Evolutionary conservation across 1,284 basidiomycete genomes (phyloP).

Genomic region (Sporisorium reilianum): DNA sequence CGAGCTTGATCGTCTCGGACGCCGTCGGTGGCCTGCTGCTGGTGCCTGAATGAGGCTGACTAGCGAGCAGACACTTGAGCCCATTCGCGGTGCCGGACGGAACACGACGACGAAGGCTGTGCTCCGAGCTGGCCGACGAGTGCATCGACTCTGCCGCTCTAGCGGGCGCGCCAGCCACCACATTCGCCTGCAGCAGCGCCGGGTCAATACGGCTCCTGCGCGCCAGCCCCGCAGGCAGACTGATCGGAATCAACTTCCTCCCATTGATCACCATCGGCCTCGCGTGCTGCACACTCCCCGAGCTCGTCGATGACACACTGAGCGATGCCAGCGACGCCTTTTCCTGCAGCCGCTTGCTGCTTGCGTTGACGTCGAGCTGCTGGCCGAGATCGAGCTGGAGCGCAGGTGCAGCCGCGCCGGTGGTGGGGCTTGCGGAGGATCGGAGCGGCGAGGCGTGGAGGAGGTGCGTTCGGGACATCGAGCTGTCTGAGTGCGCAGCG

Average conservation of each 20-base stretch:
- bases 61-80: conserved; percentile 20
- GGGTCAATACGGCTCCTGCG: conserved; percentile 30
- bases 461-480: neutral
- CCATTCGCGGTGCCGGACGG: neutral
- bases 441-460: conserved; percentile 32
- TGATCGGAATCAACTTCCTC: conserved; percentile 46
- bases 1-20: conserved; percentile 47
- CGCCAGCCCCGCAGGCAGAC: conserved; percentile 38
- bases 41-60: conserved; percentile 11
- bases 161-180: neutral
- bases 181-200: conserved; percentile 25
- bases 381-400: conserved; percentile 23
- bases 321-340: conserved; percentile 34
- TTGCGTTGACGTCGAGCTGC: neutral
- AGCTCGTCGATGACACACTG: conserved; percentile 30
- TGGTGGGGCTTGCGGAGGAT: neutral
- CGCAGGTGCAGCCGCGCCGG: conserved; percentile 14
- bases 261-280: conserved; percentile 41
- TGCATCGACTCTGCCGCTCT: conserved; percentile 9
- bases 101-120: conserved; percentile 9
- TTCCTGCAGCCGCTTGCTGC: conserved; percentile 17
- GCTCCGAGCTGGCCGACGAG: conserved; percentile 15
- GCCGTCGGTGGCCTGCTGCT: conserved; percentile 45
- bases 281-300: conserved; percentile 22
- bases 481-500: conserved; percentile 1